A percentile compares a stretch with the other conserved stretches of the same genome.
phyloP scores from a whole-genome alignment of 768 basidiomycete species.

The Vararia minispora region DNA sequence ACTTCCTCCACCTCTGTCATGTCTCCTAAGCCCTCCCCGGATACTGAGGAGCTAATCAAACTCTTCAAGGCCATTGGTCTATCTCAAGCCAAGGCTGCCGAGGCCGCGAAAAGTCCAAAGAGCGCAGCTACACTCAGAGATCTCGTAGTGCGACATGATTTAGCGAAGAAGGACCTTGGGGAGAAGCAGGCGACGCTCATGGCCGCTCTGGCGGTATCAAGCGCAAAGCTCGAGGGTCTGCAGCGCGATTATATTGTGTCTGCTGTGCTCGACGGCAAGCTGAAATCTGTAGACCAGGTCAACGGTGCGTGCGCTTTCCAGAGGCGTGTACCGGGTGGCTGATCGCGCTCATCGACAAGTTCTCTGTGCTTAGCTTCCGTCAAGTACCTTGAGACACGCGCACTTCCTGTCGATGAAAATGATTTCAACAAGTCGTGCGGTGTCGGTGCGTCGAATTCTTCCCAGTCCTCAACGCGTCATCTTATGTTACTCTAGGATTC shows the following conservation, averaged over 20 bases:
- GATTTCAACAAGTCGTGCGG: constrained; percentile 78
- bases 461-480: neutral
- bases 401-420: constrained; percentile 47
- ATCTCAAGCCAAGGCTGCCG: constrained; percentile 63
- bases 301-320: constrained; percentile 41
- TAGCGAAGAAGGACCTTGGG: constrained; percentile 40
- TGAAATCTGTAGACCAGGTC: constrained; percentile 82
- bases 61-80: constrained; percentile 75
- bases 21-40: too few species aligned
- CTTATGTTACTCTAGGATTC: constrained; percentile 44
- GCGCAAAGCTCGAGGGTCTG: constrained; percentile 49
- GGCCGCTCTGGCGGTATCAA: constrained; percentile 50
- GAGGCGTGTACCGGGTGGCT: neutral
- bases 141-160: constrained; percentile 48
- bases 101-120: constrained; percentile 75
- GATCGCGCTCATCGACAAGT: constrained; percentile 1
- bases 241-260: constrained; percentile 51
- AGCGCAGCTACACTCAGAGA: constrained; percentile 57
- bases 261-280: constrained; percentile 58
- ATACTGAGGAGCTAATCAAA: constrained; percentile 28
- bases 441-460: constrained; percentile 51
- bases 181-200: constrained; percentile 71
- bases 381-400: constrained; percentile 58
- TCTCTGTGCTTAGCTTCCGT: constrained; percentile 46
- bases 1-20: neutral